Conservation (phyloP, 106 monocot species). For the Dendrobium nobile region DNA sequence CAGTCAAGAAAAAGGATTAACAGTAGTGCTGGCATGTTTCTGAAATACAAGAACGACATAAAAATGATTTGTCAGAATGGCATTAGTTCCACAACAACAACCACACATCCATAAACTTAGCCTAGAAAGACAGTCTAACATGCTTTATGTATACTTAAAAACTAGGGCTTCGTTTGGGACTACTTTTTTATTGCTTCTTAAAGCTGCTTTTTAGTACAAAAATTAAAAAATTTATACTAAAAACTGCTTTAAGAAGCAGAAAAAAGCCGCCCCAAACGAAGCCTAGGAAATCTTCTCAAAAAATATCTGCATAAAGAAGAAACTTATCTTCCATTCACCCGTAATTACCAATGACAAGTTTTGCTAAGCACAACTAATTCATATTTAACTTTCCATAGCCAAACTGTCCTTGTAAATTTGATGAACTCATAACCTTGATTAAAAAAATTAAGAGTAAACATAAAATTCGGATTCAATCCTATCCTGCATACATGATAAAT, state of each 20-base stretch:
- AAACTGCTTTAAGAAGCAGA: too few species aligned
- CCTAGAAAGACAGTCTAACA: neutral
- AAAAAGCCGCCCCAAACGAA: too few species aligned
- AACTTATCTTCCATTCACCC: neutral
- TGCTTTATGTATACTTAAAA: neutral
- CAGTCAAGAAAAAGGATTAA: slow-evolving; percentile 1
- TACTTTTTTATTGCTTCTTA: too few species aligned
- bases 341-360: neutral
- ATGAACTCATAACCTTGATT: neutral
- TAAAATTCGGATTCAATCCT: neutral
- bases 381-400: neutral
- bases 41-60: neutral
- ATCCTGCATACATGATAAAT: neutral
- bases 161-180: too few species aligned
- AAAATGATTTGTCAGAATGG: neutral
- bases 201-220: too few species aligned
- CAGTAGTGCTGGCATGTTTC: neutral
- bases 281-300: neutral
- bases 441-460: neutral
- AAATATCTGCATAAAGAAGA: neutral
- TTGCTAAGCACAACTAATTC: neutral
- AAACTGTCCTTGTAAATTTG: neutral
- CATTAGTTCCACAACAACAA: neutral
- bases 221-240: too few species aligned
- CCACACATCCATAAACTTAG: neutral